These are phyloP conservation scores for Lithohypha guttulata DNA, from an alignment of 2,329 filamentous ascomycete species.

Conservation along the genomic window DNA sequence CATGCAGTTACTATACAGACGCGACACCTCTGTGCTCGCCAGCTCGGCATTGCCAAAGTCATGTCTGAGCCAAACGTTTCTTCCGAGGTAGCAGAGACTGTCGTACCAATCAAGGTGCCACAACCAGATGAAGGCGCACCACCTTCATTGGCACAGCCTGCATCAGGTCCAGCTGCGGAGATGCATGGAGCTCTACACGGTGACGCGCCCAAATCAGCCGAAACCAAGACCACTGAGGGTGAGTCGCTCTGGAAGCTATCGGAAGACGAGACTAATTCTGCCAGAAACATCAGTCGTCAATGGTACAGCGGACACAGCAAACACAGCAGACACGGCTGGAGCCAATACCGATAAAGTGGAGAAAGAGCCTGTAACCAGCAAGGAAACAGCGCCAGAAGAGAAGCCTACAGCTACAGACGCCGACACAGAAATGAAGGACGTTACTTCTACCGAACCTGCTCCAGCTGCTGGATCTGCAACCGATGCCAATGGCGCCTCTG, in stretches of 20 bases:
- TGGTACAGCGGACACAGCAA: conserved; percentile 17
- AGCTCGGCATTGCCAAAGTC: not conserved
- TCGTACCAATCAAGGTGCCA: conserved; percentile 18
- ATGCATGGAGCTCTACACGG: conserved; percentile 24
- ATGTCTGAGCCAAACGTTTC: no score
- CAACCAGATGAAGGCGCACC: conserved; percentile 19
- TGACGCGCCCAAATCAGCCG: conserved; percentile 18
- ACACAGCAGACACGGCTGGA: conserved; percentile 19
- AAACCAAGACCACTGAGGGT: conserved; percentile 18
- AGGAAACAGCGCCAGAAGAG: conserved; percentile 7
- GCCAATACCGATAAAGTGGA: conserved; percentile 27
- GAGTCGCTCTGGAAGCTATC: conserved; percentile 23
- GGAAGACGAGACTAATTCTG: conserved; percentile 14
- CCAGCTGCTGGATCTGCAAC: conserved; percentile 25
- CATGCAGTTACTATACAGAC: no score
- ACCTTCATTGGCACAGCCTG: conserved; percentile 17
- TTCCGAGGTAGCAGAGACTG: no score
- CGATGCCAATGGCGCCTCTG: conserved; percentile 41
- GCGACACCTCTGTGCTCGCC: no score
- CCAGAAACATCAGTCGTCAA: conserved; percentile 22
- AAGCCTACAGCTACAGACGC: conserved; percentile 5
- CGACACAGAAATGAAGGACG: conserved; percentile 20
- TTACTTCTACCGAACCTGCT: conserved; percentile 23
- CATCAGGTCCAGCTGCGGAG: conserved; percentile 17
- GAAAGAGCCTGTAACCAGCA: conserved; percentile 15